These are phyloP conservation scores for Rhodotorula sp. DNA, from an alignment of 1,284 basidiomycete species.

Conservation along the genomic window DNA sequence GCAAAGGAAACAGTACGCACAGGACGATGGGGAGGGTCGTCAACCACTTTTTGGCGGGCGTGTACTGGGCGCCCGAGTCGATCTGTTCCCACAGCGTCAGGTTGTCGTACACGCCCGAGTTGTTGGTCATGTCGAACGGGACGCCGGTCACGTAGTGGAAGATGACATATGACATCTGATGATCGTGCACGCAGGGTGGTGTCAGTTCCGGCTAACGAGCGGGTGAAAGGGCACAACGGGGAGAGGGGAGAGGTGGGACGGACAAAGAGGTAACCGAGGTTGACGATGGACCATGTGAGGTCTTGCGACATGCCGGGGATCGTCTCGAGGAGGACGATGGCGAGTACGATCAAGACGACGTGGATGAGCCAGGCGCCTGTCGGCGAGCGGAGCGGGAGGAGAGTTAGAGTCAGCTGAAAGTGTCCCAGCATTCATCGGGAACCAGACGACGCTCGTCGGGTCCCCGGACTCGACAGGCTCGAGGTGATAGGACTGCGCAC, in stretches of 20 bases:
- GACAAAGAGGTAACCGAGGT: conserved; percentile 87
- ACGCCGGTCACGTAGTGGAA: conserved; percentile 98
- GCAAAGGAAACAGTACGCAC: conserved; percentile 58
- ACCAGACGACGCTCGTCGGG: conserved; percentile 58
- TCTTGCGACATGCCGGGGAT: conserved; percentile 92
- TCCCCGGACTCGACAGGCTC: neutral
- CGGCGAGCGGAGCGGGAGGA: neutral
- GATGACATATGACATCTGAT: conserved; percentile 90
- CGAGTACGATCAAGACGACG: conserved; percentile 82
- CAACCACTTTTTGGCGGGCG: conserved; percentile 97
- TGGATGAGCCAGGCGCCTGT: conserved; percentile 97
- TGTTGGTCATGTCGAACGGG: conserved; percentile 69
- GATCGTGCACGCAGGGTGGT: too few species aligned
- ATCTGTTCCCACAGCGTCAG: conserved; percentile 99
- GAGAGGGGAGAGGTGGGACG: conserved; percentile 48
- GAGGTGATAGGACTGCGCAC: conserved; percentile 57
- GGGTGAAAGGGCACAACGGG: neutral
- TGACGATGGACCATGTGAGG: conserved; percentile 93
- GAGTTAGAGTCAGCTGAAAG: neutral
- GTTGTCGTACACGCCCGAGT: conserved; percentile 85
- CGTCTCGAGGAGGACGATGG: conserved; percentile 71
- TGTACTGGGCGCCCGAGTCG: conserved; percentile 96
- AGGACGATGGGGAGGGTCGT: conserved; percentile 85
- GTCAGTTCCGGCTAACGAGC: neutral
- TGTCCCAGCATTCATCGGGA: conserved; percentile 65